Evolutionary conservation across 73 alveolate species (phyloP).

Genomic region (Stentor coeruleus): DNA sequence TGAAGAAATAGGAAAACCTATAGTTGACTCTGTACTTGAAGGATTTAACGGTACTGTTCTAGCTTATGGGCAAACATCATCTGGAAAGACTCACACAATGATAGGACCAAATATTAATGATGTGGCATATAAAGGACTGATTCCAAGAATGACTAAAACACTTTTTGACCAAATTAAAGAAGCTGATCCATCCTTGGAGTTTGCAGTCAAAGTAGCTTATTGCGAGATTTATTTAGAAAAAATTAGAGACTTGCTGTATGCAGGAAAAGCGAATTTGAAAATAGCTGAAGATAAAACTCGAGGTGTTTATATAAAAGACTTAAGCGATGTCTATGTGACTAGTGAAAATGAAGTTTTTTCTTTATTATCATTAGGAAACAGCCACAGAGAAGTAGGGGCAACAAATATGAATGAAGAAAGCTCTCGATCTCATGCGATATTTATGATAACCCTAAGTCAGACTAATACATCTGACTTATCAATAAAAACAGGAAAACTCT

Average conservation of each 20-base stretch:
- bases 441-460: slow-evolving; percentile 65
- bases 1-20: slow-evolving; percentile 64
- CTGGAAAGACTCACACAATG: slow-evolving; percentile 86
- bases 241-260: slow-evolving; percentile 64
- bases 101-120: slow-evolving; percentile 70
- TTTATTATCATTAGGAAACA: slow-evolving; percentile 56
- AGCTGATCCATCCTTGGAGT: slow-evolving; percentile 42
- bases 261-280: slow-evolving; percentile 51
- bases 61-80: slow-evolving; percentile 76
- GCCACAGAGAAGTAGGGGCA: slow-evolving; percentile 51
- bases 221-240: slow-evolving; percentile 77
- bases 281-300: slow-evolving; percentile 71
- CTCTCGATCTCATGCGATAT: slow-evolving; percentile 78
- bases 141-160: slow-evolving; percentile 70
- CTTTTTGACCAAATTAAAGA: slow-evolving; percentile 65
- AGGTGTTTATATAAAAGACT: slow-evolving; percentile 74
- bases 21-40: slow-evolving; percentile 61
- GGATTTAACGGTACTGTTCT: slow-evolving; percentile 80
- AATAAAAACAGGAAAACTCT: slow-evolving; percentile 66
- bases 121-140: slow-evolving; percentile 57
- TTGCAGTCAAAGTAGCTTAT: slow-evolving; percentile 69
- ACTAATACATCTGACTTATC: slow-evolving; percentile 55
- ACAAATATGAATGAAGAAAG: slow-evolving; percentile 78
- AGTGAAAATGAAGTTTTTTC: slow-evolving; percentile 52
- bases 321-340: slow-evolving; percentile 61